These are phyloP conservation scores for Nakazawaea sp. DNA, from an alignment of 805 yeast genomes.

Conservation along the genomic window DNA sequence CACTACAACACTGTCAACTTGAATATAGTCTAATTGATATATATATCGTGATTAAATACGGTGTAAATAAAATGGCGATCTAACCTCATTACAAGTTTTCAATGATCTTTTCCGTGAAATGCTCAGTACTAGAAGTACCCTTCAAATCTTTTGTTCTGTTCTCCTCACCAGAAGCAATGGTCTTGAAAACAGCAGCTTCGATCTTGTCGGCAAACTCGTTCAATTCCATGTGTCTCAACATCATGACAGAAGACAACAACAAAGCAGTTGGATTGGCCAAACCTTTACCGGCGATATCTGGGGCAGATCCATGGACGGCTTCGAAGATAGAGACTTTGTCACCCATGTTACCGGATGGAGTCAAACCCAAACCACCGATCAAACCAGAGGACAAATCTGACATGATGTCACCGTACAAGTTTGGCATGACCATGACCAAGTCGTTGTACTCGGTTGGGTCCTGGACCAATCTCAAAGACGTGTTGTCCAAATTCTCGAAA, in stretches of 20 bases:
- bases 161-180: constrained; percentile 93
- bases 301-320: constrained; percentile 99
- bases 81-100: constrained; percentile 44
- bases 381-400: constrained; percentile 96
- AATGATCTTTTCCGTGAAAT: constrained; percentile 90
- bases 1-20: no score
- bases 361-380: constrained; percentile 97
- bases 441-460: constrained; percentile 85
- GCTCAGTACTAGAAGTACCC: constrained; percentile 84
- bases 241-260: constrained; percentile 93
- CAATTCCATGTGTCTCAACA: constrained; percentile 98
- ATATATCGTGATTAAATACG: no score
- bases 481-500: constrained; percentile 90
- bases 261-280: constrained; percentile 98
- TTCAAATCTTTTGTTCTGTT: constrained; percentile 95
- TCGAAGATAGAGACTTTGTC: constrained; percentile 95
- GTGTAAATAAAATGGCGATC: no score
- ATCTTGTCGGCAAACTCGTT: constrained; percentile 74
- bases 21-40: no score
- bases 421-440: constrained; percentile 95
- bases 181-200: constrained; percentile 78
- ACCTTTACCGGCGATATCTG: constrained; percentile 98
- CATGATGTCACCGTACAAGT: constrained; percentile 98
- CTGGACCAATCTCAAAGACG: constrained; percentile 82
- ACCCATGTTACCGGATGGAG: constrained; percentile 99